Percentiles rank a stretch among this genome's conserved stretches.
Conservation (phyloP, 1,284 basidiomycete genomes). For the Rhizoctonia solani region DNA sequence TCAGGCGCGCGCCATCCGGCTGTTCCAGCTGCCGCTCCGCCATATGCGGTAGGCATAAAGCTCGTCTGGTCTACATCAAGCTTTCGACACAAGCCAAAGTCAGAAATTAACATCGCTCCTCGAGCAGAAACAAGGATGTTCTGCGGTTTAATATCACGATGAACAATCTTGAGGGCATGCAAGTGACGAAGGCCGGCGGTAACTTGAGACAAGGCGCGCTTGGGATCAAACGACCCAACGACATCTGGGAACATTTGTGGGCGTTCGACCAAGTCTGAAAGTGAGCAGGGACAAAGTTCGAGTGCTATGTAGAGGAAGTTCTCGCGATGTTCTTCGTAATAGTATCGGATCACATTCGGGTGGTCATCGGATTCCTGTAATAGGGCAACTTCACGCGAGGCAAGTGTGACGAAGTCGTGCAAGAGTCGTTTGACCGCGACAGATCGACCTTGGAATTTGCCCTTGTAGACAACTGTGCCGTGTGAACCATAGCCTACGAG, state of each 20-base stretch:
- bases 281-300: conserved; percentile 92
- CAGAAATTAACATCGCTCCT: conserved; percentile 85
- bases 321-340: conserved; percentile 91
- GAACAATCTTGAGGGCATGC: conserved; percentile 94
- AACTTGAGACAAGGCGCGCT: conserved; percentile 86
- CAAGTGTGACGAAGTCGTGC: conserved; percentile 93
- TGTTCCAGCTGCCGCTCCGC: conserved; percentile 70
- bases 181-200: conserved; percentile 87
- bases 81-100: conserved; percentile 93
- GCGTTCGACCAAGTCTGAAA: conserved; percentile 89
- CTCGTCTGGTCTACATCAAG: conserved; percentile 92
- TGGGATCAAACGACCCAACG: conserved; percentile 75
- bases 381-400: conserved; percentile 90
- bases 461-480: conserved; percentile 93
- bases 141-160: conserved; percentile 98
- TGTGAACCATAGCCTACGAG: conserved; percentile 88
- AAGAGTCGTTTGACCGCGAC: conserved; percentile 97
- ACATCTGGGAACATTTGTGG: conserved; percentile 76
- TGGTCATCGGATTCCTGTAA: conserved; percentile 97
- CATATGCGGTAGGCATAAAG: conserved; percentile 72
- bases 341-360: conserved; percentile 97
- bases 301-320: conserved; percentile 98
- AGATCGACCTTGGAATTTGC: conserved; percentile 91
- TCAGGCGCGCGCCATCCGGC: conserved; percentile 95
- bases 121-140: conserved; percentile 86